Conservation (phyloP, 31 red algal species). For the Odonthalia washingtoniensis region DNA sequence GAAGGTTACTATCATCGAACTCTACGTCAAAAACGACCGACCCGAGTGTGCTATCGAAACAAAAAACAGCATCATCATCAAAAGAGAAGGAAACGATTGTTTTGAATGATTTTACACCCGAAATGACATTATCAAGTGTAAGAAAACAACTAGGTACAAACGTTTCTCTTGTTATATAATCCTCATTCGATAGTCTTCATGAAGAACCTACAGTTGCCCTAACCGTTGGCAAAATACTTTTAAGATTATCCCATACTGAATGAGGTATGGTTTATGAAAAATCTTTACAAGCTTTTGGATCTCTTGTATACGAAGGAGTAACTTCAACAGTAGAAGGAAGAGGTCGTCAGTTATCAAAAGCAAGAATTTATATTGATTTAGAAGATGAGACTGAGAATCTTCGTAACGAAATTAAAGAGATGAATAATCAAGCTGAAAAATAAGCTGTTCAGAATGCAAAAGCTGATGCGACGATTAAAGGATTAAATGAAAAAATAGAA, state of each 20-base stretch:
- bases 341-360: constrained; percentile 41
- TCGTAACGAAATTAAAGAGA: no score
- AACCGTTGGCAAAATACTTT: constrained; percentile 38
- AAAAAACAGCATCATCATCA: no score
- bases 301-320: constrained; percentile 36
- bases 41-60: no score
- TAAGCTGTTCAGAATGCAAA: constrained; percentile 37
- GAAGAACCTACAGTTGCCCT: no score
- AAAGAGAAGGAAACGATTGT: no score
- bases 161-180: no score
- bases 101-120: not conserved
- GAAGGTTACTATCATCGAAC: no score
- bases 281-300: not conserved
- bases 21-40: no score
- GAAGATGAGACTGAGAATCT: constrained; percentile 65
- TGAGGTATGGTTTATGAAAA: constrained; percentile 4
- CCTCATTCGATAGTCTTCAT: no score
- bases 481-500: constrained; percentile 18
- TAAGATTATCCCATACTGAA: constrained; percentile 17
- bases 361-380: constrained; percentile 33
- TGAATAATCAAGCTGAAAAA: constrained; percentile 26
- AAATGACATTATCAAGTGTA: not conserved
- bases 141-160: no score
- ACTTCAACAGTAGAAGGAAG: constrained; percentile 42
- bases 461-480: constrained; percentile 28